Percentiles rank a stretch among this genome's conserved stretches.
Conservation (phyloP, 768 basidiomycete species). For the Boletus sensibilis region DNA sequence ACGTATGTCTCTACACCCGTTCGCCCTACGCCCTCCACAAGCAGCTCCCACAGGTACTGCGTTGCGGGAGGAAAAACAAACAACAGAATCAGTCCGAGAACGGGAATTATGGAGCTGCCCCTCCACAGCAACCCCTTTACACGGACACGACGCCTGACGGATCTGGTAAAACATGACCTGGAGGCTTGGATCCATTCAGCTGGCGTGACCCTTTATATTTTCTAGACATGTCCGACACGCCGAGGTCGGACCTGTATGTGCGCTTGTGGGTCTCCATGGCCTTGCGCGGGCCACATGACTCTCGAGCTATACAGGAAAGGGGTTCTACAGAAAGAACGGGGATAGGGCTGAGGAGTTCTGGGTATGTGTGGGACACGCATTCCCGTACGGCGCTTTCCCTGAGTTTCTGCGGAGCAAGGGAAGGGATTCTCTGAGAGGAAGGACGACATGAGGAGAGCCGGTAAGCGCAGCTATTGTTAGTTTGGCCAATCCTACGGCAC, state of each 20-base stretch:
- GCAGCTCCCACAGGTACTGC: conserved; percentile 6
- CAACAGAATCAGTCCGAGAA: conserved; percentile 9
- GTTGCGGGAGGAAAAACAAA: background rate
- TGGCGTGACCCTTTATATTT: background rate
- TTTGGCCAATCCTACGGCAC: conserved; percentile 6
- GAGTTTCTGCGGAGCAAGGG: conserved; percentile 11
- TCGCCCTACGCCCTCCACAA: conserved; percentile 21
- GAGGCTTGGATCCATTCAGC: background rate
- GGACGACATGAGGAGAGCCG: conserved; percentile 9
- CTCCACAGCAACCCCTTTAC: conserved; percentile 23
- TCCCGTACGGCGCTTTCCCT: conserved; percentile 12
- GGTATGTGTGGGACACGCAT: conserved; percentile 3
- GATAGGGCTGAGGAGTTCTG: background rate
- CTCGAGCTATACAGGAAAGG: conserved; percentile 1
- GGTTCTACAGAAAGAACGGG: background rate
- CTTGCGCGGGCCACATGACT: conserved; percentile 6
- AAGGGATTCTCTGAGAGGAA: conserved; percentile 19
- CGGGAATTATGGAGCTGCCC: conserved; percentile 15
- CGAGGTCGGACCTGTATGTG: conserved; percentile 3
- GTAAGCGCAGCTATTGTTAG: conserved; percentile 15
- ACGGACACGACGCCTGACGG: conserved; percentile 9
- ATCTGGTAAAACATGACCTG: conserved; percentile 13
- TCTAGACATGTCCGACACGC: conserved; percentile 1
- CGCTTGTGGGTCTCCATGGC: conserved; percentile 2
- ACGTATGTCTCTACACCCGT: background rate